Evolutionary conservation across 768 basidiomycete species (phyloP), one percentile per base, ranked within the genome.

Genomic region (Podaxis sp.): DNA sequence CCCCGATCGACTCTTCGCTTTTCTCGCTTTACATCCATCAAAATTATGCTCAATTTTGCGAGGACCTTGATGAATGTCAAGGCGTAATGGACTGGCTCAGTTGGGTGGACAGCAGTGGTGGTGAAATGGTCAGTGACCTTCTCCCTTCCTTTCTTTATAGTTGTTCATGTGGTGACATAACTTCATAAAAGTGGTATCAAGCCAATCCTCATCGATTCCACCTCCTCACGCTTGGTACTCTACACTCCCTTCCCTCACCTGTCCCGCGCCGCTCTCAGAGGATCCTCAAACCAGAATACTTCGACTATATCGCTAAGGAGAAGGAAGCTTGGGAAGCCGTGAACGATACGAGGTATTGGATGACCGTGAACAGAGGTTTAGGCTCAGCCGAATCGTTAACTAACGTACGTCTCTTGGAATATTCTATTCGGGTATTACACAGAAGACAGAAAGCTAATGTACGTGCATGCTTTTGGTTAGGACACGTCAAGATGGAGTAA

Each of bases 11-110:
- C 74, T 87, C 93, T 1, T 93, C 92, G 1, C 78, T 98, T 1
- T 90, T 95, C 65, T 89, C 89, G 2, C 74, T 96, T 6, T 99
- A 98, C 71, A 80, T 96, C 8, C 97, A 99, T 67, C 95, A 98
- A 73, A 98, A 97, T 70, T 94, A 96, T 67, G 82, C 89, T 0
- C 88, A 89, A 60, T 98, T 93, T 69, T 95, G 92, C 69, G 77
- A 81, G 46, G 85, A 89, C 40, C 73, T 94, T 3, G 91, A 94
- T 6, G 82, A 98, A 56, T 88, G 86, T 66, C 83, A 82, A 3
- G 83, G 80, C 2, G 72, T 94, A 12, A 80, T 84, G 7, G 93
- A 94, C 50, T 87, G 85, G 76, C 73, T 95, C 63, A 94, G 93
- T 65, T 88, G 85, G 82, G 77, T 86, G 9, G 94, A 96, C 69